Evolutionary conservation across 331 rosid species (phyloP), one percentile per base, ranked within the genome.

Genomic region (Phaseolus coccineus): DNA sequence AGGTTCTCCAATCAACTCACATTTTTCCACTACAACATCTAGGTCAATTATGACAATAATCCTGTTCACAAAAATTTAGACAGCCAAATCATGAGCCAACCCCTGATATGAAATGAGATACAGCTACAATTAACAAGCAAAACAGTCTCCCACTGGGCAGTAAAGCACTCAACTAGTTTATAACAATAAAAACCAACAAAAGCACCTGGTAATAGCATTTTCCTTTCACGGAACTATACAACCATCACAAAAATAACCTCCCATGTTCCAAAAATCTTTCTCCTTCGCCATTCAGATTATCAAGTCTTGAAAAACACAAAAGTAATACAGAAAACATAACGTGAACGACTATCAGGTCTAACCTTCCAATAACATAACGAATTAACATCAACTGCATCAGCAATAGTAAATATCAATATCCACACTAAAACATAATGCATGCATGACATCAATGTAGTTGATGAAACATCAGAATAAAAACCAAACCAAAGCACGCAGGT

Each of bases 1-100:
- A 51, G 97, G 96, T 30, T 83, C 78, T 24, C 98, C 98, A 79
- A 93, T 87, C 50, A 80, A 9, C 3, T 90, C 97, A 84, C 92
- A 90, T 72, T 37, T 78, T 24, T 87, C 91, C 55, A 80, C 14
- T 11, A 95, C 5, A 84, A 95, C 67, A 22, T 91, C 96, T 64
- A 95, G 71, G 24, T 89, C 88, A 35, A 95, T 69, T 15, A 93
- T 87, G 83, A 95, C 89, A 25, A 90, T 88, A 68, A 95, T 91
- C 84, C 99, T 95, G 96, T 78, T 64, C 46, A 69, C 55, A 77
- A 61, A 5, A 37, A 70, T 71, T 14, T 4, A 10, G 53, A 71
- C 50, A 84, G 59, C 70, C 77, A 73, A 48, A 44, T 46, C 59
- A 77, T 52, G 47, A 66, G 5, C 35, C 8, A 65, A 77, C 28